A percentile compares a stretch with the other conserved stretches of the same genome.
These are phyloP conservation scores for Trichoderma breve DNA, from an alignment of 2,329 filamentous ascomycete genomes.

Conservation along the genomic window DNA sequence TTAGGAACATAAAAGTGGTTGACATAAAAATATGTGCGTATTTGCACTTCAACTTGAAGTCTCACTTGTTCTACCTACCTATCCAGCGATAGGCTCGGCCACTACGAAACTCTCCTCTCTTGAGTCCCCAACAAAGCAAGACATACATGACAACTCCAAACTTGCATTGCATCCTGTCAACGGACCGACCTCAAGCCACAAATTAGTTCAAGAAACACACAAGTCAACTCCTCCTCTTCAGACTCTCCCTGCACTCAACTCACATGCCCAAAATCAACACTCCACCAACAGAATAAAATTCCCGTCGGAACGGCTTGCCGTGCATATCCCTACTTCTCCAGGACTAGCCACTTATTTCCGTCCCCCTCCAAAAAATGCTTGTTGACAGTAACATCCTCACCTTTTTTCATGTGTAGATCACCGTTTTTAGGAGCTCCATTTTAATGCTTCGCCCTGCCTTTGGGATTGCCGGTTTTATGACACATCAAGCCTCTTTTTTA, in stretches of 20 bases:
- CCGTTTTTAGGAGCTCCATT: background rate
- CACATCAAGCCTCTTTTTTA: background rate
- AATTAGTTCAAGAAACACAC: background rate
- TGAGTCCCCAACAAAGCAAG: background rate
- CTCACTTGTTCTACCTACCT: background rate
- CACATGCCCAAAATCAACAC: background rate
- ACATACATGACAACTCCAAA: background rate
- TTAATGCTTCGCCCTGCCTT: background rate
- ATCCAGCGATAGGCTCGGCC: background rate
- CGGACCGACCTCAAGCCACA: background rate
- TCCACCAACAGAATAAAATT: background rate
- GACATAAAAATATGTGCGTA: background rate
- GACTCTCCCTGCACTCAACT: background rate
- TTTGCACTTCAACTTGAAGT: background rate
- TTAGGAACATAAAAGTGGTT: no score
- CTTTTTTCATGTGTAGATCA: background rate
- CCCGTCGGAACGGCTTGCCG: slow-evolving; percentile 1
- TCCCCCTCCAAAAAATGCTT: background rate
- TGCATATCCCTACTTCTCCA: slow-evolving; percentile 9
- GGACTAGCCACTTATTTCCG: background rate
- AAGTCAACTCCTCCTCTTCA: background rate
- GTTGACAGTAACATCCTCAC: background rate
- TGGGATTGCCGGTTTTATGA: background rate
- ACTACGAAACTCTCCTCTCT: background rate
- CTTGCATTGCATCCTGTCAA: background rate